A percentile compares a stretch with the other conserved stretches of the same genome.
Evolutionary conservation across 306 rosid species (phyloP).

Genomic region (Vachellia pachyceras): DNA sequence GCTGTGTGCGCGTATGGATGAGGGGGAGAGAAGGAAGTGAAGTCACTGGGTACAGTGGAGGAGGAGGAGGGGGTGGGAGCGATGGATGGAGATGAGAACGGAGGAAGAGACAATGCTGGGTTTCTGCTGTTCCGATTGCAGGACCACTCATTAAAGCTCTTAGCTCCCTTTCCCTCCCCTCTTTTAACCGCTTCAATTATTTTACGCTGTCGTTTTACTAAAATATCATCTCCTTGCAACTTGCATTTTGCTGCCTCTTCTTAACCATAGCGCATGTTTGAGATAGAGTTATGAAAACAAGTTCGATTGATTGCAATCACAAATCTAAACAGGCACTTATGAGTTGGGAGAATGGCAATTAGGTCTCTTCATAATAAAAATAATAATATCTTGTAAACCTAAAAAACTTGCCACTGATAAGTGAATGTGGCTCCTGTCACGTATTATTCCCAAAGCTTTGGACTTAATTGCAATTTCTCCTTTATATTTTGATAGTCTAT

Average conservation of each 20-base stretch:
- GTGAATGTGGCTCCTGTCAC: too few species aligned
- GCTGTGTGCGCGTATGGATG: not conserved
- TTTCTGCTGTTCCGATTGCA: constrained; percentile 46
- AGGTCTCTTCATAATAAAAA: too few species aligned
- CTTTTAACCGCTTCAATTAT: not conserved
- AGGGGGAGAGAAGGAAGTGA: not conserved
- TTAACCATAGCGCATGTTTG: too few species aligned
- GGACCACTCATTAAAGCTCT: constrained; percentile 55
- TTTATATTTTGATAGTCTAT: too few species aligned
- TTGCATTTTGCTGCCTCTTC: not conserved
- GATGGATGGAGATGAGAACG: constrained; percentile 49
- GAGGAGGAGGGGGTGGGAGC: not conserved
- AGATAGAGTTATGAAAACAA: too few species aligned
- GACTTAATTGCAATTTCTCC: too few species aligned
- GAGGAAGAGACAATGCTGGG: constrained; percentile 62
- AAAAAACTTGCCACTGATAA: too few species aligned
- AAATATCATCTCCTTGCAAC: constrained; percentile 9
- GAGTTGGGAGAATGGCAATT: too few species aligned
- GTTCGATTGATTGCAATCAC: too few species aligned
- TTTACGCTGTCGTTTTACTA: constrained; percentile 34
- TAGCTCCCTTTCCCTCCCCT: not conserved
- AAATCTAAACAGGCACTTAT: too few species aligned
- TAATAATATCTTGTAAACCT: too few species aligned
- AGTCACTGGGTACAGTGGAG: not conserved
- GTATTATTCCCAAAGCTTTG: too few species aligned